Evolutionary conservation across 2,329 filamentous ascomycete species (phyloP).

Genomic region (Hypoxylon sp.): DNA sequence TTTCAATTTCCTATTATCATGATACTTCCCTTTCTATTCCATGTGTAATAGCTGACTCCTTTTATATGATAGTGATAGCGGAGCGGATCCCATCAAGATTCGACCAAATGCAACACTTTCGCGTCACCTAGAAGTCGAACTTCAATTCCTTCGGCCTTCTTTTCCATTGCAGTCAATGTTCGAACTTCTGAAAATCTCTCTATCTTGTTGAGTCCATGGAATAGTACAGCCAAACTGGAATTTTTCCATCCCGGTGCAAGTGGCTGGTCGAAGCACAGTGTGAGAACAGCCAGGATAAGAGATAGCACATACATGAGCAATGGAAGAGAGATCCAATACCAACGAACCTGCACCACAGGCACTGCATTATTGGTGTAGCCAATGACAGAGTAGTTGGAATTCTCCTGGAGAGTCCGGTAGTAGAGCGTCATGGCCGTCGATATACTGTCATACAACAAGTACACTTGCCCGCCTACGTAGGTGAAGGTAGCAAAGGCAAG

Average conservation of each 20-base stretch:
- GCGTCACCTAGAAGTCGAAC: neutral
- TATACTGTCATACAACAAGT: neutral
- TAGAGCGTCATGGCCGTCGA: neutral
- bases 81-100: neutral
- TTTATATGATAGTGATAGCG: too few species aligned
- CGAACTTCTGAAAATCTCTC: neutral
- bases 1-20: too few species aligned
- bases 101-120: neutral
- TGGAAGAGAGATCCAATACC: neutral
- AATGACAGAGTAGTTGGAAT: neutral
- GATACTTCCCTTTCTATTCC: too few species aligned
- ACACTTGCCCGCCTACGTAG: neutral
- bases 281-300: neutral
- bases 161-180: neutral
- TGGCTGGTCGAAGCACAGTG: neutral
- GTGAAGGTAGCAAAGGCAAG: neutral
- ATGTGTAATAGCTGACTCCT: too few species aligned
- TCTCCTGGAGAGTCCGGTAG: neutral
- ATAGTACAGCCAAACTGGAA: neutral
- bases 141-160: neutral
- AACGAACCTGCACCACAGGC: neutral
- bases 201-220: neutral
- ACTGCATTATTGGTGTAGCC: neutral
- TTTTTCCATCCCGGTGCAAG: neutral
- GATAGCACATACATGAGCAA: neutral